Evolutionary conservation across 2,329 filamentous ascomycete species (phyloP).

Genomic region (Pestalotiopsis sp.): DNA sequence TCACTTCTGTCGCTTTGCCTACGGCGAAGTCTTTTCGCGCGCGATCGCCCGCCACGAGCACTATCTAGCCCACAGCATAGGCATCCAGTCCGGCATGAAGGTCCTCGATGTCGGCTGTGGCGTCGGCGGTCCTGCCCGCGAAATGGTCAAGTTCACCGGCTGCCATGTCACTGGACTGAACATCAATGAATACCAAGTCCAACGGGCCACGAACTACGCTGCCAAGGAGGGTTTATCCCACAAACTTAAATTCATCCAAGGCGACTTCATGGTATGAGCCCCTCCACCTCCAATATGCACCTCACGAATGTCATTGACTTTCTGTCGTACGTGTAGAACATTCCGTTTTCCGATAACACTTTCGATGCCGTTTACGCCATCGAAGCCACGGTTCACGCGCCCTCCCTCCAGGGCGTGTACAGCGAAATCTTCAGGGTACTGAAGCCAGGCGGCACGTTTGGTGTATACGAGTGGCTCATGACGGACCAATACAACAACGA

Average conservation of each 20-base stretch:
- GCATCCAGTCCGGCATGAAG: conserved; percentile 81
- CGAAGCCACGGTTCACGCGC: conserved; percentile 94
- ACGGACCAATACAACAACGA: conserved; percentile 91
- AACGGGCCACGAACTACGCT: conserved; percentile 84
- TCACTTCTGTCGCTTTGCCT: conserved; percentile 94
- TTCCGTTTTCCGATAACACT: conserved; percentile 75
- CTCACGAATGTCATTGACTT: too few relatives aligned
- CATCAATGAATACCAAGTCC: conserved; percentile 99
- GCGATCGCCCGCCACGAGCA: conserved; percentile 97
- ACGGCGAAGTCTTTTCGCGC: conserved; percentile 84
- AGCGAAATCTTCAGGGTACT: conserved; percentile 91
- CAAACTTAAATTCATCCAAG: conserved; percentile 87
- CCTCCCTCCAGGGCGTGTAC: conserved; percentile 88
- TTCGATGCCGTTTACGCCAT: conserved; percentile 98
- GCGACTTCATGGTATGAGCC: conserved; percentile 98
- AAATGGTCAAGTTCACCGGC: conserved; percentile 95
- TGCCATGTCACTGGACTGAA: conserved; percentile 89
- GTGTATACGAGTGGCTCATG: conserved; percentile 99
- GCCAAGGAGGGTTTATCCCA: conserved; percentile 76
- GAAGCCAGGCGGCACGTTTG: conserved; percentile 93
- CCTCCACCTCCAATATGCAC: too few relatives aligned
- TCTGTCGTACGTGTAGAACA: too few relatives aligned
- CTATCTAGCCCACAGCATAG: conserved; percentile 89
- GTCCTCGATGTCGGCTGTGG: conserved; percentile 97
- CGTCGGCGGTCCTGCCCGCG: conserved; percentile 90